Percentiles rank a stretch among this genome's conserved stretches.
Conservation (phyloP, 306 rosid species). For the Biancaea sappan region DNA sequence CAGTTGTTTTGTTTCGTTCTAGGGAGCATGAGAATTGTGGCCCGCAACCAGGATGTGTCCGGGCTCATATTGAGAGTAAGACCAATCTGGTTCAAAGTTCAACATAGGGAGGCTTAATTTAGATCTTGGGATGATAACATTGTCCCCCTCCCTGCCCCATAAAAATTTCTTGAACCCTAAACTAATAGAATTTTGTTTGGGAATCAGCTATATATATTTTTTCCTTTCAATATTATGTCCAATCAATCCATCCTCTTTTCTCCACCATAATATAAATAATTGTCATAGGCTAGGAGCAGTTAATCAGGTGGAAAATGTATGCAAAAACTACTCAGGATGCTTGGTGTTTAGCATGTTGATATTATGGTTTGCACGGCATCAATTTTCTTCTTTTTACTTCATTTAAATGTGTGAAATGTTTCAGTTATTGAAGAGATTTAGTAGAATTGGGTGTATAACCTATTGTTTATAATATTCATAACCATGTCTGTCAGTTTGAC, state of each 20-base stretch:
- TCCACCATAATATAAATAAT: neutral
- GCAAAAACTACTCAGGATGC: neutral
- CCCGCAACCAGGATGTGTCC: conserved; percentile 93
- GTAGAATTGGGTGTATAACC: conserved; percentile 2
- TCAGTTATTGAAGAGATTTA: neutral
- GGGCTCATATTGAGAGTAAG: conserved; percentile 99
- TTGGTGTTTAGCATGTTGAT: neutral
- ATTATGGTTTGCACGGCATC: neutral
- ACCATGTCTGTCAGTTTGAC: neutral
- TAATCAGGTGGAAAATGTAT: neutral
- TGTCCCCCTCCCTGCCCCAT: neutral
- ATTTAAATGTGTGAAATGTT: neutral
- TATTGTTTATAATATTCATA: neutral
- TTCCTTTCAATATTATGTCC: conserved; percentile 4
- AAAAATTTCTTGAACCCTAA: conserved; percentile 6
- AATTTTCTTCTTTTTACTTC: conserved; percentile 6
- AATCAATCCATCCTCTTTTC: neutral
- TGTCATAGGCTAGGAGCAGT: neutral
- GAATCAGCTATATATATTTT: conserved; percentile 3
- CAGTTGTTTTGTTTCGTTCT: conserved; percentile 95
- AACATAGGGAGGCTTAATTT: conserved; percentile 31
- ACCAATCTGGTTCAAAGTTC: conserved; percentile 30
- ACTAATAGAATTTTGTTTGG: conserved; percentile 1
- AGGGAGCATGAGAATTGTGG: conserved; percentile 95
- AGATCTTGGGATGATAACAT: conserved; percentile 5